phyloP scores from a whole-genome alignment of 305 asterid genomes.

The Fraxinus baroniana region DNA sequence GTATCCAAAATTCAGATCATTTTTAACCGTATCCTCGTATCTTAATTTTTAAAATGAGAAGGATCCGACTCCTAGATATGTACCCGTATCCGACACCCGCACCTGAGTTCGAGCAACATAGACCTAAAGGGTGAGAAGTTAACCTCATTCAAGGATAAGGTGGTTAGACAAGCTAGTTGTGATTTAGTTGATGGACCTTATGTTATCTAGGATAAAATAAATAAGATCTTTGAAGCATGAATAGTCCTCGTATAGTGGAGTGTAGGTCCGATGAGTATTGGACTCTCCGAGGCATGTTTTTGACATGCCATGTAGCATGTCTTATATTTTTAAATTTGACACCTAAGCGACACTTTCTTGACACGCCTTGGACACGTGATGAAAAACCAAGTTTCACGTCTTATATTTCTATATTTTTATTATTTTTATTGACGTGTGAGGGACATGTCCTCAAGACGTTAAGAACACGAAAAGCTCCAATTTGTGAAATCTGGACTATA shows the following conservation, averaged over 20 bases:
- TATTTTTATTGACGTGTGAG: not conserved
- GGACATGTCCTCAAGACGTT: not conserved
- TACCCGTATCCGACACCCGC: too few relatives aligned
- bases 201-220: not conserved
- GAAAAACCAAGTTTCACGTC: not conserved
- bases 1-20: too few relatives aligned
- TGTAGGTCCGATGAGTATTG: not conserved
- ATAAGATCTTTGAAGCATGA: not conserved
- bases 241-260: not conserved
- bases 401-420: not conserved
- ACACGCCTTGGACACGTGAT: not conserved
- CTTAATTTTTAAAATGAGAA: too few relatives aligned
- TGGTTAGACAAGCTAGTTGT: not conserved
- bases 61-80: too few relatives aligned
- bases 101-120: too few relatives aligned
- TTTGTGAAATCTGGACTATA: not conserved
- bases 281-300: not conserved
- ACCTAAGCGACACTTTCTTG: not conserved
- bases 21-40: too few relatives aligned
- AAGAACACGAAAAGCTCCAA: not conserved
- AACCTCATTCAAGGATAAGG: not conserved
- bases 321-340: not conserved
- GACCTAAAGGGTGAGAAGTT: not conserved
- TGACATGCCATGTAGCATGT: not conserved
- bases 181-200: not conserved